Base-by-base conservation (phyloP, 1,284 basidiomycete species). In the Baeospora myosura region DNA sequence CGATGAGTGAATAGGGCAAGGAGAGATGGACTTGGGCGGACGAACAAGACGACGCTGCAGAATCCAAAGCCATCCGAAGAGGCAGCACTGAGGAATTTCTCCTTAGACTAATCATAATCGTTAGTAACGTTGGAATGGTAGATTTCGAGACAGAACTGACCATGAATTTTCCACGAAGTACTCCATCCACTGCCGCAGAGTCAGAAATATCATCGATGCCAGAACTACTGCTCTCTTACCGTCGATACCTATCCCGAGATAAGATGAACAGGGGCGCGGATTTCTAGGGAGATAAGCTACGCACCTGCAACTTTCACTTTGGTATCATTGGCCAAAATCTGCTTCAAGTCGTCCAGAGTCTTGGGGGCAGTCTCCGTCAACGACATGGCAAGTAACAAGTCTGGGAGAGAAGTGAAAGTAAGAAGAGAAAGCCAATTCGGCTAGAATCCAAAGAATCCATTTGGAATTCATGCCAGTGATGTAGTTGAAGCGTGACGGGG, bases 91-190 rank as follows among this genome's bases (percentile, higher is more conserved):
- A 98, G 59, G 57, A 98, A 96, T 65, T 98, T 98, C 41, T 82
- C 73, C 65, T 89, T 96, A 22, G 87, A 88, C 85, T 88, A 42
- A 11, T 36, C 38, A 38, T 33, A 25, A n/a, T n/a, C 8, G 38
- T 22, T 14, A 24, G 34, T 12, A 32, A 24, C 42, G 29, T 17
- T 29, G 33, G 33, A 26, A 38, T 7, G 16, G 33, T 18, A n/a
- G 38, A 40, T 29, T 10, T 32, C 37, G 32, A 29, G 20, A 14
- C 2, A 21, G 10, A 10, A 47, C 66, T 42, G 49, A 83, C 87
- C 87, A 96, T 92, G 61, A 87, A 87, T 65, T 97, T 98, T 36
- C 94, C 94, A 36, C 94, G 75, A 11, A 97, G 72, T 14, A 98
- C 80, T 26, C 95, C 95, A 62, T 98, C 95, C 35, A 94, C 89